Evolutionary conservation across 805 yeast genomes (phyloP).

Genomic region (Ogataea chonburiensis): DNA sequence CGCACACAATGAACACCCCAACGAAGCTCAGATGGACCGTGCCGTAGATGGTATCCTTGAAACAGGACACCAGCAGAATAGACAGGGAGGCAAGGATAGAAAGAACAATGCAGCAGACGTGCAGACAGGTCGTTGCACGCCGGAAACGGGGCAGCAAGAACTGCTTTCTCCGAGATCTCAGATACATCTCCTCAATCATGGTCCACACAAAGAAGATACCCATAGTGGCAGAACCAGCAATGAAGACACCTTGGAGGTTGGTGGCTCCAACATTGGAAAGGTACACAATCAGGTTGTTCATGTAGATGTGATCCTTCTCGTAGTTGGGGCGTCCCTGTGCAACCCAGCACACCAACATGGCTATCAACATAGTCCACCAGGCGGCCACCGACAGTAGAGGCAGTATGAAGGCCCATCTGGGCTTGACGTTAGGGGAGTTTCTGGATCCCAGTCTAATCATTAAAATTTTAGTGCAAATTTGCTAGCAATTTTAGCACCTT

Average conservation of each 20-base stretch:
- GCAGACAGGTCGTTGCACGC: constrained; percentile 22
- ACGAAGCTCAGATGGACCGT: constrained; percentile 67
- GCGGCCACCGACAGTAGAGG: constrained; percentile 66
- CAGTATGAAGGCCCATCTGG: constrained; percentile 36
- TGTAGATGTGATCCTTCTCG: constrained; percentile 49
- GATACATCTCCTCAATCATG: constrained; percentile 57
- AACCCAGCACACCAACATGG: constrained; percentile 77
- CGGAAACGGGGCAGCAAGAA: constrained; percentile 47
- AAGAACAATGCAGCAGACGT: constrained; percentile 25
- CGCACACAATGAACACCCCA: constrained; percentile 64
- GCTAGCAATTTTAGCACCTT: too few species aligned
- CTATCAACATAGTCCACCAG: constrained; percentile 92
- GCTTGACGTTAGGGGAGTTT: constrained; percentile 29
- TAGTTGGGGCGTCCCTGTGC: constrained; percentile 76
- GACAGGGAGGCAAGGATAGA: constrained; percentile 55
- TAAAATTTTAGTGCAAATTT: not conserved
- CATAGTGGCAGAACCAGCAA: constrained; percentile 73
- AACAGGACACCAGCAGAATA: constrained; percentile 68
- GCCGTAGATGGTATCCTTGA: constrained; percentile 60
- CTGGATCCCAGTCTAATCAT: constrained; percentile 7
- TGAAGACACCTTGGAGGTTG: constrained; percentile 78
- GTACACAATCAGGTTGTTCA: constrained; percentile 46
- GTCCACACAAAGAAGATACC: constrained; percentile 71
- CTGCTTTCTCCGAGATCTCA: constrained; percentile 52
- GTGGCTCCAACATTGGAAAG: constrained; percentile 90